phyloP scores from a whole-genome alignment of 2,329 filamentous ascomycete genomes.

The Aspergillus pseudoterreus region DNA sequence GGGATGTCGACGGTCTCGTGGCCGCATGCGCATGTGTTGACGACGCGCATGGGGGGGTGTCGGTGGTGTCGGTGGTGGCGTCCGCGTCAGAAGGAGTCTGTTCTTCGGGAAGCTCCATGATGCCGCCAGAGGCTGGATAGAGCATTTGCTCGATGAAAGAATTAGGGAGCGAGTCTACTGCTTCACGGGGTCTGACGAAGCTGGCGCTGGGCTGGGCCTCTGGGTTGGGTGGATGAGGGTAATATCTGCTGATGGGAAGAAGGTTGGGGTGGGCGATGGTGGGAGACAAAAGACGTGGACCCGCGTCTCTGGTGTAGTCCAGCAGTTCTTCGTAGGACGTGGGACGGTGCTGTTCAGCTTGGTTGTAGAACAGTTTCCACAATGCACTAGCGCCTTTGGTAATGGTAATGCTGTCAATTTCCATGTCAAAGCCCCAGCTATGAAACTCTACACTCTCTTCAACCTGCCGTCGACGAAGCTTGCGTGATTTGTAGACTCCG shows the following conservation, averaged over 20 bases:
- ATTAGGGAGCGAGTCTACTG: conserved; percentile 8
- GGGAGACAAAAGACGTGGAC: conserved; percentile 28
- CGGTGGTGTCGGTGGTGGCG: not conserved
- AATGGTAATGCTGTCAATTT: conserved; percentile 1
- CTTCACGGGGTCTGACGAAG: conserved; percentile 12
- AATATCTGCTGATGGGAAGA: conserved; percentile 23
- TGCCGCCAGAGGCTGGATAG: conserved; percentile 2
- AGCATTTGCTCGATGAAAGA: conserved; percentile 12
- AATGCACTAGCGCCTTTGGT: conserved; percentile 6
- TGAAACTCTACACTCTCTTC: conserved; percentile 13
- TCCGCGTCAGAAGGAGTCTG: too few species aligned
- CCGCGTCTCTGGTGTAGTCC: conserved; percentile 22
- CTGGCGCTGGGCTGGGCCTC: not conserved
- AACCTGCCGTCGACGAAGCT: conserved; percentile 1
- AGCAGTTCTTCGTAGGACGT: conserved; percentile 11
- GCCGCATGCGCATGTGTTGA: not conserved
- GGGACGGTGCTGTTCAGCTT: conserved; percentile 17
- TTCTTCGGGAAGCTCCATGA: not conserved
- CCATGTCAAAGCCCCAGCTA: conserved; percentile 25
- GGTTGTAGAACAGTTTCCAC: conserved; percentile 25
- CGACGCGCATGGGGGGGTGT: not conserved
- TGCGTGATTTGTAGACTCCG: not conserved
- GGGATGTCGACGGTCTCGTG: not conserved
- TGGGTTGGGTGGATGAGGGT: conserved; percentile 11
- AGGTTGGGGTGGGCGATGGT: conserved; percentile 6